Percentiles rank a stretch among this genome's conserved stretches.
These are phyloP conservation scores for Lithospermum erythrorhizon DNA, from an alignment of 257 asterid genomes.

Conservation along the genomic window DNA sequence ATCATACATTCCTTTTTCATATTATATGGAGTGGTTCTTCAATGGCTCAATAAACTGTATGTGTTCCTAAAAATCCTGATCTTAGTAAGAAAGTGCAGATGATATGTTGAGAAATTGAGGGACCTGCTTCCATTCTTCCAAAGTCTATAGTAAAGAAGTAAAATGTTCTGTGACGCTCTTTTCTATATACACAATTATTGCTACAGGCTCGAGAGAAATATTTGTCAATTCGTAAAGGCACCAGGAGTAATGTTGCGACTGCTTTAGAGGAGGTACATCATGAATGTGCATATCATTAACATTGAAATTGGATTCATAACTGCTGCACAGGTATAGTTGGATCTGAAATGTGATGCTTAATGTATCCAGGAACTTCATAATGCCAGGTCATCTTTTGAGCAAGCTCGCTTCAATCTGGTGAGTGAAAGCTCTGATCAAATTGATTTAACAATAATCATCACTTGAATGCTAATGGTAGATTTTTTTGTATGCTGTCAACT, in stretches of 20 bases:
- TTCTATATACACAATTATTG: constrained; percentile 11
- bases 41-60: neutral
- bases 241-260: constrained; percentile 74
- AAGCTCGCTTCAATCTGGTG: constrained; percentile 90
- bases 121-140: neutral
- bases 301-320: neutral
- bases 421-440: constrained; percentile 7
- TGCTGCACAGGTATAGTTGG: too few species aligned
- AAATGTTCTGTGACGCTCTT: constrained; percentile 4
- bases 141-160: neutral
- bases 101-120: neutral
- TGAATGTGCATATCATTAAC: neutral
- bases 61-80: neutral
- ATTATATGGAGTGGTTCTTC: neutral
- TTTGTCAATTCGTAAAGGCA: constrained; percentile 85
- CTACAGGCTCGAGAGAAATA: constrained; percentile 92
- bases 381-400: constrained; percentile 89
- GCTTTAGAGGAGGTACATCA: constrained; percentile 72
- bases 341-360: constrained; percentile 11
- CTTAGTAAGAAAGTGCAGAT: neutral
- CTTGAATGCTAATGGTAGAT: neutral
- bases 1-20: neutral
- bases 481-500: neutral
- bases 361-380: constrained; percentile 77
- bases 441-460: neutral